These are phyloP conservation scores for Acacia pycnantha DNA, from an alignment of 331 rosid genomes.

Conservation along the genomic window DNA sequence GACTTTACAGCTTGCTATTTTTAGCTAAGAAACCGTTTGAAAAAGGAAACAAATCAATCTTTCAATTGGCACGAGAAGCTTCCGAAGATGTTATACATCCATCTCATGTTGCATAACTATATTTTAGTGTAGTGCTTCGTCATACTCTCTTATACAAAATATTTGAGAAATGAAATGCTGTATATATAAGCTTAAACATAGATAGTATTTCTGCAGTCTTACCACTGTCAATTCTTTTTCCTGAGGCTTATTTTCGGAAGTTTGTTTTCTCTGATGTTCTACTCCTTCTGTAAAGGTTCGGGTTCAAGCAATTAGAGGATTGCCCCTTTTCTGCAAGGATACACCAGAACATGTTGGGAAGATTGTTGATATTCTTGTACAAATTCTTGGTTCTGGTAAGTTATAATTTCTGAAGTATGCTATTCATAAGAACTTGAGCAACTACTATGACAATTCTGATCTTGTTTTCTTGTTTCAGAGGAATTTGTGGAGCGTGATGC, in stretches of 20 bases:
- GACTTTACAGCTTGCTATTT: neutral
- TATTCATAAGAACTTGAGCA: neutral
- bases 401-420: constrained; percentile 11
- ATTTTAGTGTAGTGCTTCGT: neutral
- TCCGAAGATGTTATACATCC: neutral
- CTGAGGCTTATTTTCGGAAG: constrained; percentile 2
- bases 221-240: neutral
- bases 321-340: constrained; percentile 98
- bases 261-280: constrained; percentile 17
- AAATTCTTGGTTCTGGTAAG: constrained; percentile 83
- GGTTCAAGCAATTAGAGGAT: constrained; percentile 98
- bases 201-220: neutral
- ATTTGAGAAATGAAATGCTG: constrained; percentile 7
- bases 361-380: constrained; percentile 97
- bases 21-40: constrained; percentile 5
- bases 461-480: constrained; percentile 41
- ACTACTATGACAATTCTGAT: constrained; percentile 33
- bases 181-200: neutral
- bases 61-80: neutral
- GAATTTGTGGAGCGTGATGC: constrained; percentile 99
- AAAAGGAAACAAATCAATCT: neutral
- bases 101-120: neutral
- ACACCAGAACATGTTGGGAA: constrained; percentile 90
- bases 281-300: constrained; percentile 65
- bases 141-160: neutral